Percentiles rank a stretch among this genome's conserved stretches.
phyloP scores from a whole-genome alignment of 495 filamentous ascomycete genomes.

The Penicillium canariense region DNA sequence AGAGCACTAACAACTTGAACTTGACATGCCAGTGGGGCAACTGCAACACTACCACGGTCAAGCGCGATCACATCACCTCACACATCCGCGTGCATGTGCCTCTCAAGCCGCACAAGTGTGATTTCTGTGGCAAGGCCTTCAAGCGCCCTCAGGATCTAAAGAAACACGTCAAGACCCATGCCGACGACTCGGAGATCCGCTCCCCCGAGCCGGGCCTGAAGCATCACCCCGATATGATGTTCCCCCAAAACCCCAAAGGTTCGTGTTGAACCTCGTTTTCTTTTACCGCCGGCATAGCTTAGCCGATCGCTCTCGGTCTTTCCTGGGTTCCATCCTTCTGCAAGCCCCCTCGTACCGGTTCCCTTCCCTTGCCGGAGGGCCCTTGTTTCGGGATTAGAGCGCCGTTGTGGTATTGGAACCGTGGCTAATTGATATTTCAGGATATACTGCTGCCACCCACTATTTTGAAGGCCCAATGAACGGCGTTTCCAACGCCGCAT shows the following conservation, averaged over 20 bases:
- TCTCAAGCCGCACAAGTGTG: conserved; percentile 96
- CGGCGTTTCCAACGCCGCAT: conserved; percentile 37
- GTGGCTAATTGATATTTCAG: conserved; percentile 18
- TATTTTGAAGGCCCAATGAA: conserved; percentile 47
- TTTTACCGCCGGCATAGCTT: not conserved
- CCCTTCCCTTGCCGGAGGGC: too few species aligned
- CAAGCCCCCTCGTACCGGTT: too few species aligned
- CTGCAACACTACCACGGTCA: conserved; percentile 95
- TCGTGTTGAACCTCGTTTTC: conserved; percentile 8
- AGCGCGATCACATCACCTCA: conserved; percentile 99
- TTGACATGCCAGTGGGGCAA: conserved; percentile 95
- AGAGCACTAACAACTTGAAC: conserved; percentile 98
- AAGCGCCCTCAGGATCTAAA: conserved; percentile 99
- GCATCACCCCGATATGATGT: conserved; percentile 50
- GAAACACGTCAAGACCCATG: conserved; percentile 99
- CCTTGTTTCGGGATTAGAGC: too few species aligned
- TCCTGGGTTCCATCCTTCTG: too few species aligned
- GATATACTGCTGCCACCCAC: conserved; percentile 40
- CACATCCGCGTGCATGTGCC: conserved; percentile 98
- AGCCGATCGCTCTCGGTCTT: too few species aligned
- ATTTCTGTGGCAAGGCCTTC: conserved; percentile 98
- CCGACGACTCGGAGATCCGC: conserved; percentile 88
- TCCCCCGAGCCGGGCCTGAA: conserved; percentile 64
- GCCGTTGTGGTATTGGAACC: not conserved
- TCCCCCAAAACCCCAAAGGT: conserved; percentile 45